Base-by-base conservation (phyloP, 1,284 basidiomycete genomes). In the Sporisorium graminicola region DNA sequence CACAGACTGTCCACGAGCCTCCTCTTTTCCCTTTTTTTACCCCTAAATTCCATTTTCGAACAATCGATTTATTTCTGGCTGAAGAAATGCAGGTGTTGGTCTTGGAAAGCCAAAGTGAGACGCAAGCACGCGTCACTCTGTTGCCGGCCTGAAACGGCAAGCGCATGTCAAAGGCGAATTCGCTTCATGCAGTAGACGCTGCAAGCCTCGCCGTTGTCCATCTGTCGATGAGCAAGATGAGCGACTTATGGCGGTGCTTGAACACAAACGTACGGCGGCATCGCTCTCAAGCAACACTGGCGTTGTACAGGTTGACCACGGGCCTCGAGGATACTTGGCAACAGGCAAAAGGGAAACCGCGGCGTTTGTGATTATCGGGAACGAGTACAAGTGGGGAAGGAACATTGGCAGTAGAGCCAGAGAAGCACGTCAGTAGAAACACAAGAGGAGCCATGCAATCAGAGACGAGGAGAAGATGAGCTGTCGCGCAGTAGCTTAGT, bases 21-120 rank as follows among this genome's bases (percentile, higher is more conserved):
- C 13, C 13, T 51, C 54, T 33, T 55, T n/a, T 37, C 22, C 27
- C 3, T 37, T 7, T 22, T 13, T n/a, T 16, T 6, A 9, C 13
- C 31, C 16, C 16, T 44, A 24, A 55, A 63, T 54, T 68, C n/a
- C n/a, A n/a, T n/a, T 31, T 31, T 31, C 29, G 10, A 10, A 31
- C 58, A 56, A 56, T 42, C 31, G 33, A 35, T 54, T 33, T 35
- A 8, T 8, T 43, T 43, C 6, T 37, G n/a, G 43, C 59, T 43
- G 44, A 33, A 29, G 20, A 51, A 40, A 27, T 44, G 55, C 51
- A 46, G 46, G 67, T 69, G 67, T 69, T 69, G 67, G 68, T 65
- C 49, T 70, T 50, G 43, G 27, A 24, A 22, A 33, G 14, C 37
- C 29, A 8, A 40, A n/a, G 27, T 22, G 40, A 53, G 43, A 68